phyloP scores from a whole-genome alignment of 2,329 filamentous ascomycete species.

The Proliferodiscus dingleyae region DNA sequence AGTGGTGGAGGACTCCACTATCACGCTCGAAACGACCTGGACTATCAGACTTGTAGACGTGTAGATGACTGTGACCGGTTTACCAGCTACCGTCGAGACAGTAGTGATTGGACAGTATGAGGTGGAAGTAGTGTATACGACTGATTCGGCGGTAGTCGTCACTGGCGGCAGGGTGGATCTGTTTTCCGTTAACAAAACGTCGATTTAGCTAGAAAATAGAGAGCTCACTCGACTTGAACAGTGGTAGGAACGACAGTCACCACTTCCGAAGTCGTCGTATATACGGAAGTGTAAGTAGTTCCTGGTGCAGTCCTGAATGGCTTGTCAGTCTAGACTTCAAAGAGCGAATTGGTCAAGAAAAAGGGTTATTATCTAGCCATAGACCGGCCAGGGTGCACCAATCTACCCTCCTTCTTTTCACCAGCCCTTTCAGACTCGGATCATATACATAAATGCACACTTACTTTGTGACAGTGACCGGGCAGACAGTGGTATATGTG shows the following conservation, averaged over 20 bases:
- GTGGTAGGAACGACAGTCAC: constrained; percentile 15
- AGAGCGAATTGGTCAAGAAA: too few relatives aligned
- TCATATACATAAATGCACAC: background rate
- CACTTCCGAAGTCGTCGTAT: constrained; percentile 32
- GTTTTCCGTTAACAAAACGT: background rate
- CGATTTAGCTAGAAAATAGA: background rate
- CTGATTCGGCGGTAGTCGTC: constrained; percentile 27
- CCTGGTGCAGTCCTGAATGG: constrained; percentile 30
- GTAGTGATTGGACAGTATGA: constrained; percentile 42
- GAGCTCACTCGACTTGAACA: constrained; percentile 1
- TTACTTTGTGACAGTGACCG: constrained; percentile 36
- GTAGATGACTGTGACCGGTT: constrained; percentile 32
- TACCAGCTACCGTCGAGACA: constrained; percentile 40
- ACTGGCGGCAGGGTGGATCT: constrained; percentile 8
- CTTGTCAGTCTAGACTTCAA: too few relatives aligned
- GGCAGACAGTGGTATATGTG: constrained; percentile 27
- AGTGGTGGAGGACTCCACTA: constrained; percentile 33
- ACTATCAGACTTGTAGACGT: constrained; percentile 25
- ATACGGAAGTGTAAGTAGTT: constrained; percentile 37
- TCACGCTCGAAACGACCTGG: constrained; percentile 23
- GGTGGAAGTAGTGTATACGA: constrained; percentile 33
- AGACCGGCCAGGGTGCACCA: too few relatives aligned
- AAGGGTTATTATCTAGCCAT: too few relatives aligned
- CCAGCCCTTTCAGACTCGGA: background rate
- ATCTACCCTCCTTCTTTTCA: too few relatives aligned